Evolutionary conservation across 139 green algal genomes (phyloP), one percentile per base, ranked within the genome.

Genomic region (Micractinium conductrix): DNA sequence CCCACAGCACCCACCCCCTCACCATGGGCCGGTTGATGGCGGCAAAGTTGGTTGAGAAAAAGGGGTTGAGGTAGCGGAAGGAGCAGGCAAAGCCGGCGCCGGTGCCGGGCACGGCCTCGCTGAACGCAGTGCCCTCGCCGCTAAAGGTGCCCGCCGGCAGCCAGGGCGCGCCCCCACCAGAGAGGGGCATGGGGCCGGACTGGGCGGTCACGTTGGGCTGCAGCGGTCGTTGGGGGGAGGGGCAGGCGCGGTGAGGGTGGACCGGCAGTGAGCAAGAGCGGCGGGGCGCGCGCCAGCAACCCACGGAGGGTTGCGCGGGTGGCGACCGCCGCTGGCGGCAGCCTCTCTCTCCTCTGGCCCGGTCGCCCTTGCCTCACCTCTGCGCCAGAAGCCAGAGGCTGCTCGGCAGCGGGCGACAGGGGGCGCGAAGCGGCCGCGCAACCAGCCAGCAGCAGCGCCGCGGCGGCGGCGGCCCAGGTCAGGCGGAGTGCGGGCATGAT

Each of bases 1-100:
- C 74, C 48, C 74, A n/a, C n/a, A 8, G 14, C 45, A 69, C 74
- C n/a, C 53, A 81, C n/a, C n/a, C n/a, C n/a, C n/a, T n/a, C n/a
- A n/a, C 74, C 74, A 81, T 81, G 74, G 74, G 74, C 35, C 26
- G n/a, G 80, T 85, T 85, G 62, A 85, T 85, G 80, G 80, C 80
- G 21, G 65, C 80, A 71, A 85, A 85, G 69, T 85, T 19, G 30
- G 44, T 70, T 69, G 42, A 70, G 69, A 73, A 73, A 45, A 58
- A 85, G 70, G 43, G 19, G 69, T 85, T 79, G 42, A 85, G 80
- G 69, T 80, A 85, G 80, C 69, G 80, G 80, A 58, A 72, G 38
- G 62, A 72, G 80, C 80, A 85, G 68, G 80, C 80, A 72, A 85
- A 85, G 50, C 26, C 30, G 1, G 50, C 50, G 33, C 69, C 68